Evolutionary conservation across 331 rosid species (phyloP), one percentile per base, ranked within the genome.

Genomic region (Dryas integrifolia): DNA sequence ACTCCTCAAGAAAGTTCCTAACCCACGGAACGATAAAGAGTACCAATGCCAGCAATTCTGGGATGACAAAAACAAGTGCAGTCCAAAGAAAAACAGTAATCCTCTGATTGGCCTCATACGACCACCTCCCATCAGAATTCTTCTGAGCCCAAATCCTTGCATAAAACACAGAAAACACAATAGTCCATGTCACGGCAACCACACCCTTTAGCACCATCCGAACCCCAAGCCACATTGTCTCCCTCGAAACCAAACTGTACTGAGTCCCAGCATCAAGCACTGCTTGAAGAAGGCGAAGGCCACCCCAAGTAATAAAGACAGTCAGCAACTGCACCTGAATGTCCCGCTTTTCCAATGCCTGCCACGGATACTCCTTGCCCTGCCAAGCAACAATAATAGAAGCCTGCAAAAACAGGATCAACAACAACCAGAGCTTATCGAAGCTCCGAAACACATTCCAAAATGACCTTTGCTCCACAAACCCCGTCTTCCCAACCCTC

Each of bases 181-280:
- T 80, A 64, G 88, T 85, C 98, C 98, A 93, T 0, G 88, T 61
- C 49, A 76, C 18, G 38, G 98, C 96, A 66, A 50, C 97, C 82
- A 84, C 6, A 73, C 73, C 79, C 88, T 93, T 93, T 45, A 91
- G 69, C 72, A 83, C 90, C 97, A 93, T 93, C 79, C 98, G 85
- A 58, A 93, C 85, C 39, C 96, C 98, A 12, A 88, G 88, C 89
- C 82, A 86, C 2, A 41, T 5, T 4, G 97, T 93, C 83, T 88
- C 97, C 75, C 80, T 86, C 21, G 97, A 63, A 72, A 93, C 96
- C 89, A 93, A 82, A 82, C 98, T 93, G 78, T 90, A 93, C 58
- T 93, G 98, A 77, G 97, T 89, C 72, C 98, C 98, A 0, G 97
- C 97, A 84, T 93, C 98, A 46, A 93, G 98, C 80, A 85, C 86